phyloP scores from a whole-genome alignment of 495 filamentous ascomycete species.

The Cercophora newfieldiana region DNA sequence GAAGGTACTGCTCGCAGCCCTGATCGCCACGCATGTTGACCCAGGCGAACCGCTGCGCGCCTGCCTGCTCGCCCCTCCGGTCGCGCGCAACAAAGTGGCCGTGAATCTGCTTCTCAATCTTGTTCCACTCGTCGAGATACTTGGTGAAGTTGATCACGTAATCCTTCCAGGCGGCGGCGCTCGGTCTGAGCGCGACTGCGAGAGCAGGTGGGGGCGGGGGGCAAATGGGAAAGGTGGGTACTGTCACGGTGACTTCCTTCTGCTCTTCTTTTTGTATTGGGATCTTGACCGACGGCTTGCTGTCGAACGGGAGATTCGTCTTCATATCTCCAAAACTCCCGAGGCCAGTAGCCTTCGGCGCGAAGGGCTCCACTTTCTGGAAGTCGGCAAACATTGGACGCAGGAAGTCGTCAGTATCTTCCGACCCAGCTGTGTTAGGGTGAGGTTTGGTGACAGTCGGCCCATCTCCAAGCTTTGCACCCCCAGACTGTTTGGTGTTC shows the following conservation, averaged over 20 bases:
- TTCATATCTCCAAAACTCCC: constrained; percentile 65
- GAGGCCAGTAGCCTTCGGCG: constrained; percentile 53
- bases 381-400: constrained; percentile 64
- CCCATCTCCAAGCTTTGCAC: constrained; percentile 15
- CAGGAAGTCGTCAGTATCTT: constrained; percentile 21
- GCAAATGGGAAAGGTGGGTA: constrained; percentile 64
- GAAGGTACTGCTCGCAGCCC: constrained; percentile 54
- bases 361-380: constrained; percentile 65
- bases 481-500: not conserved
- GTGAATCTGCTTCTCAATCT: constrained; percentile 64
- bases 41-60: constrained; percentile 48
- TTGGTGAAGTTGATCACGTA: constrained; percentile 63
- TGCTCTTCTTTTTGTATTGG: constrained; percentile 39
- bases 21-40: constrained; percentile 55
- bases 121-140: constrained; percentile 71
- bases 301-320: constrained; percentile 71
- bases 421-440: constrained; percentile 5
- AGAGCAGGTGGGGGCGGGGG: constrained; percentile 46
- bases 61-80: constrained; percentile 50
- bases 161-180: constrained; percentile 52
- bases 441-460: constrained; percentile 24
- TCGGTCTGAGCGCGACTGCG: constrained; percentile 40
- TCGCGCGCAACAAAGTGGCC: constrained; percentile 67
- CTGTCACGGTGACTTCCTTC: constrained; percentile 38
- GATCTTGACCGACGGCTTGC: constrained; percentile 53